A percentile compares a stretch with the other conserved stretches of the same genome.
These are phyloP conservation scores for Trametes elegans DNA, from an alignment of 768 basidiomycete genomes.

Conservation along the genomic window DNA sequence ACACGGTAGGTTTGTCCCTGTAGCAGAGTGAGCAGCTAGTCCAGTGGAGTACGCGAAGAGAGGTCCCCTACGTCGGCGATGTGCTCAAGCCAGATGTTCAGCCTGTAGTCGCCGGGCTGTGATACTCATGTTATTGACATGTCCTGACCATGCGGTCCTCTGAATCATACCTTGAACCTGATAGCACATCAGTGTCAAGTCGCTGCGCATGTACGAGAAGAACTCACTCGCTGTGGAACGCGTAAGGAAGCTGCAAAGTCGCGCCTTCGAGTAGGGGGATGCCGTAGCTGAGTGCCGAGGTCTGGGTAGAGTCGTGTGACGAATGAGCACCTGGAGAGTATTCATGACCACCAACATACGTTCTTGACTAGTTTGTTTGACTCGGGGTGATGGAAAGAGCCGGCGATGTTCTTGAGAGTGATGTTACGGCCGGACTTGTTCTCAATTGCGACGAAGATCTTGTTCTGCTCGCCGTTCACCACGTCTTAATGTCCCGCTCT, in stretches of 20 bases:
- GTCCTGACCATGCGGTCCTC: slow-evolving; percentile 11
- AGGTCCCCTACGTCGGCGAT: slow-evolving; percentile 49
- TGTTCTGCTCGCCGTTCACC: slow-evolving; percentile 81
- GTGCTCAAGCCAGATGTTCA: slow-evolving; percentile 78
- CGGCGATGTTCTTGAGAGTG: slow-evolving; percentile 62
- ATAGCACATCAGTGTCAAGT: background rate
- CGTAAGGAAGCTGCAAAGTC: slow-evolving; percentile 65
- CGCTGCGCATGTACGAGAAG: background rate
- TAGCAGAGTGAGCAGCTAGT: background rate
- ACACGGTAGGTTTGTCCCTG: slow-evolving; percentile 62
- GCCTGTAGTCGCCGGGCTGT: slow-evolving; percentile 72
- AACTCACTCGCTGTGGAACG: slow-evolving; percentile 81
- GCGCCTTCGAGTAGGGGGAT: slow-evolving; percentile 51
- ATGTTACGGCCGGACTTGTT: slow-evolving; percentile 74
- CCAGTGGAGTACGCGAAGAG: background rate
- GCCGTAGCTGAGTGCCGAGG: slow-evolving; percentile 53
- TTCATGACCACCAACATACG: slow-evolving; percentile 34
- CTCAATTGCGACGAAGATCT: slow-evolving; percentile 61
- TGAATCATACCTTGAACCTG: slow-evolving; percentile 21
- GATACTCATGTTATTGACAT: background rate
- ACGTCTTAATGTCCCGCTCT: slow-evolving; percentile 51
- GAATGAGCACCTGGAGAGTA: background rate
- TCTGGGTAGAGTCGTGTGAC: slow-evolving; percentile 39
- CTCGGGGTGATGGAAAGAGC: slow-evolving; percentile 66
- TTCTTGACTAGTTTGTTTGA: slow-evolving; percentile 68